Base-by-base conservation (phyloP, 1,284 basidiomycete genomes). In the Austroboletus niveus region DNA sequence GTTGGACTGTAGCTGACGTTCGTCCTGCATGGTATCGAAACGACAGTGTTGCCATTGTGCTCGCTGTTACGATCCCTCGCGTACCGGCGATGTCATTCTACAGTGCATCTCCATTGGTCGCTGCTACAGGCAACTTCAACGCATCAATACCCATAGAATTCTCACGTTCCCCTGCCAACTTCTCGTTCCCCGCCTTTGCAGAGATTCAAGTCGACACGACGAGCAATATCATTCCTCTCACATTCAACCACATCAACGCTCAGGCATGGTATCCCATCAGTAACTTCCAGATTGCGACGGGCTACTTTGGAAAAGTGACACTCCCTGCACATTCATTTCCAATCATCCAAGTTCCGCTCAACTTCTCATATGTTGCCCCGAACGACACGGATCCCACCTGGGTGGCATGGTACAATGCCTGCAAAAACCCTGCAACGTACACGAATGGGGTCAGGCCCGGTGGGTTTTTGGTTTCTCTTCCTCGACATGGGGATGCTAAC, bases 381-480 rank as follows among this genome's bases (percentile, higher is more conserved):
- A 94, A 95, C 65, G 77, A 80, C 45, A 82, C 85, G 2, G 92
- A 95, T 70, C 73, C 77, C 38, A 94, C 92, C 30, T 95, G 92
- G 91, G 69, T 68, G 29, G 82, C 84, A 57, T 88, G 89, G 81
- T 91, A 94, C 69, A 75, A 87, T 56, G 87, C 82, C 8, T 94
- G 92, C 75, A 79, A 76, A 72, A 92, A 82, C 71, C 71, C 68
- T 42, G 77, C 58, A 51, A 69, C 78, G 42, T 80, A 72, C 57
- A 34, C 69, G 1, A 75, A 77, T 45, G 81, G 82, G 7, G 66
- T 69, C 30, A 79, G 92, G 42, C 82, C 83, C 41, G 75, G 89
- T 90, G 57, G 48, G 82, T 76, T 32, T 38, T 27, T 14, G 17
- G 27, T 29, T 35, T 42, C 45, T 24, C 4, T 34, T 29, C 34